Evolutionary conservation across 257 asterid genomes (phyloP).

Genomic region (Plantago ovata): DNA sequence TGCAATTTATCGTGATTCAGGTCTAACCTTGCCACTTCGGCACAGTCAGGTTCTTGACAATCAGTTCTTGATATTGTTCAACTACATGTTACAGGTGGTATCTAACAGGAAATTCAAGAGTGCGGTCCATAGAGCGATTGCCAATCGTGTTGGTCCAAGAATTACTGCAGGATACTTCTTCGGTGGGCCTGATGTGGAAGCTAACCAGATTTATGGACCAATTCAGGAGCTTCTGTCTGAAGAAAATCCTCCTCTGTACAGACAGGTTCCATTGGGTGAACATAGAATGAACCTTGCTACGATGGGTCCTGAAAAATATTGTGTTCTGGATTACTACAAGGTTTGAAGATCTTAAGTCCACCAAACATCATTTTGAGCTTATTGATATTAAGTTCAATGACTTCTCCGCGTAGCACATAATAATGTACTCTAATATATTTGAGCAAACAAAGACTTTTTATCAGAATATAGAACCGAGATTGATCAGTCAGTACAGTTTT

Average conservation of each 20-base stretch:
- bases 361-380: too few species aligned
- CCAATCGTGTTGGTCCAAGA: slow-evolving; percentile 33
- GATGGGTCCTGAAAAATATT: slow-evolving; percentile 31
- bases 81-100: slow-evolving; percentile 23
- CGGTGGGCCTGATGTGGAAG: background rate
- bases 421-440: too few species aligned
- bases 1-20: too few species aligned
- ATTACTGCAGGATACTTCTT: slow-evolving; percentile 36
- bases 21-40: too few species aligned
- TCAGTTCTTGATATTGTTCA: too few species aligned
- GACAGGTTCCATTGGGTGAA: slow-evolving; percentile 24
- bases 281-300: slow-evolving; percentile 8
- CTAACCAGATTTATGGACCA: slow-evolving; percentile 26
- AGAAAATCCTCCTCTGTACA: slow-evolving; percentile 33
- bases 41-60: too few species aligned
- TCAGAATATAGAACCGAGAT: too few species aligned
- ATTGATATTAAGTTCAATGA: too few species aligned
- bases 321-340: slow-evolving; percentile 28
- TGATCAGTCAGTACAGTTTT: too few species aligned
- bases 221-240: slow-evolving; percentile 38
- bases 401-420: too few species aligned
- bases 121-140: slow-evolving; percentile 30
- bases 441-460: too few species aligned
- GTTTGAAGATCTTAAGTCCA: slow-evolving; percentile 11
- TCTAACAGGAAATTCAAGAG: slow-evolving; percentile 35